Evolutionary conservation across 129 eudicot genomes (phyloP).

Genomic region (Dittrichia graveolens): DNA sequence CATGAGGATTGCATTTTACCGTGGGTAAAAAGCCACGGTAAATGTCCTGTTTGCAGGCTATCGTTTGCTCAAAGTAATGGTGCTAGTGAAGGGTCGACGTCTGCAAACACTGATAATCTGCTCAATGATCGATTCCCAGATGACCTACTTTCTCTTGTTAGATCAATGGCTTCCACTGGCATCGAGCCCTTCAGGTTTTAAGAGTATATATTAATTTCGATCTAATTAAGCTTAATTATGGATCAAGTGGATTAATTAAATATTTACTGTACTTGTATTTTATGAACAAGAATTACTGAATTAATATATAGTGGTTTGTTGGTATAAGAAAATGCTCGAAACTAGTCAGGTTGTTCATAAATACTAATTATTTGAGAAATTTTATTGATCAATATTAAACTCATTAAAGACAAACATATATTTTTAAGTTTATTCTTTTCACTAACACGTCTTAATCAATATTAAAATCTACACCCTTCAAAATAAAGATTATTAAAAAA

Average conservation of each 20-base stretch:
- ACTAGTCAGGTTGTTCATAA: too few relatives aligned
- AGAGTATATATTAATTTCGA: background rate
- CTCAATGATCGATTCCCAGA: conserved; percentile 15
- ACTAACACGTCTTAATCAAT: too few relatives aligned
- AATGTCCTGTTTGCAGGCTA: conserved; percentile 76
- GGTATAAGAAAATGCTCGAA: too few relatives aligned
- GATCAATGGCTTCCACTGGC: conserved; percentile 23
- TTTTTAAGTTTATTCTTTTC: too few relatives aligned
- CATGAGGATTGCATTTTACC: conserved; percentile 86
- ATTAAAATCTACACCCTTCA: too few relatives aligned
- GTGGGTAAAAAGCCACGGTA: conserved; percentile 69
- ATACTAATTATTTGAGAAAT: too few relatives aligned
- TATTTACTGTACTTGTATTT: too few relatives aligned
- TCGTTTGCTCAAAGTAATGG: conserved; percentile 28
- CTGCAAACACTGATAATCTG: conserved; percentile 14
- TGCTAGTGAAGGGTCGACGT: background rate
- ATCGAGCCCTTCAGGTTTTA: conserved; percentile 21
- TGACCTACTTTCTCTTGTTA: conserved; percentile 33
- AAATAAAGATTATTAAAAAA: too few relatives aligned
- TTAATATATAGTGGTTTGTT: too few relatives aligned
- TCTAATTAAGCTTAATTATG: background rate
- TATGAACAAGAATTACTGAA: too few relatives aligned
- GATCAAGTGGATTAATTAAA: background rate
- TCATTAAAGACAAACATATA: too few relatives aligned
- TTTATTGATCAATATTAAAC: too few relatives aligned